Base-by-base conservation (phyloP, 1,139 yeast genomes). In the Candida labiduridarum region DNA sequence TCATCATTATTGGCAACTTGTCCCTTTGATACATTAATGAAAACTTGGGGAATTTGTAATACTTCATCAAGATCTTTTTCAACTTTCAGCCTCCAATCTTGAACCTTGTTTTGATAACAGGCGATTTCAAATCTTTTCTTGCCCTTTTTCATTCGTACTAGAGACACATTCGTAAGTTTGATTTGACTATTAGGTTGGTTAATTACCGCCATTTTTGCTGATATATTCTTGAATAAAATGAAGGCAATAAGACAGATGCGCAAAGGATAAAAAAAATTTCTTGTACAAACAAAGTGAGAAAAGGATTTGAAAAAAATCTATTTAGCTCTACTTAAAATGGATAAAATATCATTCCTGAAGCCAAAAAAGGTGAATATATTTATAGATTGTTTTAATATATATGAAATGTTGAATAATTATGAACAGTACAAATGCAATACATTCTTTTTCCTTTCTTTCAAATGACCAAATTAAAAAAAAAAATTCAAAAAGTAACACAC, bases 1-100 rank as follows among this genome's bases (percentile, higher is more conserved):
- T 94, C 98, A 9, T 90, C 97, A 58, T 88, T 84, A 27, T 92
- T 84, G 3, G 99, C 99, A 2, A 89, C 95, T 57, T 85, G 92
- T 2, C 99, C 99, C 63, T 95, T 94, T 18, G 97, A 89, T 0
- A 92, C 99, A 64, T 95, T 94, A 43, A 84, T 69, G 63, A 95
- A 94, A 1, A 94, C 96, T 65, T 89, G 97, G n/a, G 92, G 97
- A 48, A 94, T 91, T 65, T 94, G 99, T 41, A 94, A 74, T 4
- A 94, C 99, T 65, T 94, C 99, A 70, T 94, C 99, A 11, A 95
- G 67, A 65, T 94, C 97, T 59, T 89, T 94, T 64, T 95, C 99
- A 10, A 85, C 86, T 65, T 87, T 91, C 65, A 82, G 81, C 60
- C 97, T 78, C 85, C 94, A 94, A 68, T 94, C 99, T 64, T 92